Percentiles rank a stretch among this genome's conserved stretches.
These are phyloP conservation scores for Lasiodiplodia gonubiensis DNA, from an alignment of 2,329 filamentous ascomycete species.

Conservation along the genomic window DNA sequence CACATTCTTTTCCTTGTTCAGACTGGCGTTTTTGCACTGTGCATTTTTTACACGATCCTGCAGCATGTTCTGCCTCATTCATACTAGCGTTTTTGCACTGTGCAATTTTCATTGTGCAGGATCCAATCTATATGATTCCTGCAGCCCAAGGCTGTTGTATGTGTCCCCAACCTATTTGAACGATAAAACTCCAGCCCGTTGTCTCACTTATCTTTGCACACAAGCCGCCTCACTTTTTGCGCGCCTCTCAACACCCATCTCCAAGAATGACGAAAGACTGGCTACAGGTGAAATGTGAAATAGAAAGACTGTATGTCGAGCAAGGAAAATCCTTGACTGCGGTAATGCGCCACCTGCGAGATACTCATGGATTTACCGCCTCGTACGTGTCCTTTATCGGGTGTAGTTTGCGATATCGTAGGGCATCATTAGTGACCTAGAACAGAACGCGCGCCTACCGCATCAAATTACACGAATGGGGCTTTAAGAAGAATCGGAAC, in stretches of 20 bases:
- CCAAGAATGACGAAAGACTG: slow-evolving; percentile 24
- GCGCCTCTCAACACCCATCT: background rate
- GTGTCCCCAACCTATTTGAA: background rate
- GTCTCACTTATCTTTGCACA: too few species aligned
- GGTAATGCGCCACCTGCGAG: slow-evolving; percentile 1
- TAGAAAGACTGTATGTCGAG: slow-evolving; percentile 15
- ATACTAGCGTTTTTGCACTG: slow-evolving; percentile 1
- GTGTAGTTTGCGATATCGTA: background rate
- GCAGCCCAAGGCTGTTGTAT: background rate
- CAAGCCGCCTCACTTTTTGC: background rate
- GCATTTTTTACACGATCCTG: too few species aligned
- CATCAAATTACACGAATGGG: slow-evolving; percentile 24
- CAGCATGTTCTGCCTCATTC: background rate
- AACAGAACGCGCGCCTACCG: slow-evolving; percentile 19
- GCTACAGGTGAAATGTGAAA: slow-evolving; percentile 15
- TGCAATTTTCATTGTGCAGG: slow-evolving; percentile 3
- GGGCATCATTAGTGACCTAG: background rate
- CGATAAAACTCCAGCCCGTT: background rate
- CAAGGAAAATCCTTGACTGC: slow-evolving; percentile 17
- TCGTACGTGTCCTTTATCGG: background rate
- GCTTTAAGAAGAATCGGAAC: slow-evolving; percentile 10
- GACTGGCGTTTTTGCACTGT: too few species aligned
- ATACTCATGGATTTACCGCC: slow-evolving; percentile 12
- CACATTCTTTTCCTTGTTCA: background rate
- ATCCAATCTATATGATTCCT: background rate